phyloP scores from a whole-genome alignment of 495 filamentous ascomycete genomes.

The Daldinia caldariorum region DNA sequence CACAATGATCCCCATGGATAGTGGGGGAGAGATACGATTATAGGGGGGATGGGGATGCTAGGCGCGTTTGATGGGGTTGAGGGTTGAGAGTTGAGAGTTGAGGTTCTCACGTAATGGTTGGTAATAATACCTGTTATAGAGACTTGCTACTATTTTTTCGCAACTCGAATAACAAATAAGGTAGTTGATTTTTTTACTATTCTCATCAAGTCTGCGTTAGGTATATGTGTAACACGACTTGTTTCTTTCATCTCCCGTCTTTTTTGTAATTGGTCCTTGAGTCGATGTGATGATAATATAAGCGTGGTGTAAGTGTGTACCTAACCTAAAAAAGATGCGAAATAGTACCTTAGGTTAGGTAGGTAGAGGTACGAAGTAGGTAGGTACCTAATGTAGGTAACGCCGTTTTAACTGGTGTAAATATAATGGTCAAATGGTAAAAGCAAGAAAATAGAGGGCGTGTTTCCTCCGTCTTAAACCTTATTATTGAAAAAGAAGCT shows the following conservation, averaged over 20 bases:
- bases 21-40: conserved; percentile 16
- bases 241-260: conserved; percentile 18
- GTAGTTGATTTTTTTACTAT: background rate
- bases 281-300: conserved; percentile 19
- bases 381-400: background rate
- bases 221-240: conserved; percentile 11
- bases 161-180: conserved; percentile 14
- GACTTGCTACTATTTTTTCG: conserved; percentile 5
- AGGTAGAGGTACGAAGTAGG: too few relatives aligned
- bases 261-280: conserved; percentile 19
- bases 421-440: conserved; percentile 1
- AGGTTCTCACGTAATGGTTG: conserved; percentile 16
- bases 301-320: conserved; percentile 22
- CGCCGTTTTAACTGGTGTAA: background rate
- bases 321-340: background rate
- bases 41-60: conserved; percentile 9
- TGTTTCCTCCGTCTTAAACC: background rate
- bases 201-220: conserved; percentile 18
- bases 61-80: conserved; percentile 9
- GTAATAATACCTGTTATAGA: conserved; percentile 17
- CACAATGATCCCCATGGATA: conserved; percentile 40
- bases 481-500: conserved; percentile 5
- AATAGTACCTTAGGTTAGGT: too few relatives aligned
- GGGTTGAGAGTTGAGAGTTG: too few relatives aligned
- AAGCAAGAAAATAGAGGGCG: background rate